phyloP scores from a whole-genome alignment of 805 yeast genomes.

The Ogataea degrootiae region DNA sequence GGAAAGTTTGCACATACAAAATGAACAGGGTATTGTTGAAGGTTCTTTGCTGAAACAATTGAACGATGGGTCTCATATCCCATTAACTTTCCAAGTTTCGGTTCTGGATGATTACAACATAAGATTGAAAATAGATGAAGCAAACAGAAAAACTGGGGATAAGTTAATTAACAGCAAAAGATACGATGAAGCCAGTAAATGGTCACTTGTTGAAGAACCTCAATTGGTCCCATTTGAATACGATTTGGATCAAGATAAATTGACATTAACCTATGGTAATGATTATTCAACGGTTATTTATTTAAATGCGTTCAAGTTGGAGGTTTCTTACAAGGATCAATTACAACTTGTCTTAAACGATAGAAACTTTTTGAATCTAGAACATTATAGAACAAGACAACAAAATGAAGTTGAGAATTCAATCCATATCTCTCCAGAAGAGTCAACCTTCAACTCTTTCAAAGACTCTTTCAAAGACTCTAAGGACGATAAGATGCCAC shows the following conservation, averaged over 20 bases:
- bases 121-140: slow-evolving; percentile 66
- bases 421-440: slow-evolving; percentile 48
- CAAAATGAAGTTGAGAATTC: slow-evolving; percentile 33
- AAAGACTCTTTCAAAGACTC: slow-evolving; percentile 68
- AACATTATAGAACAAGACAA: slow-evolving; percentile 60
- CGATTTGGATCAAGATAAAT: slow-evolving; percentile 17
- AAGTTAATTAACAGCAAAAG: slow-evolving; percentile 36
- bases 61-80: slow-evolving; percentile 33
- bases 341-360: slow-evolving; percentile 62
- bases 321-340: slow-evolving; percentile 40
- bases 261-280: slow-evolving; percentile 33
- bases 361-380: slow-evolving; percentile 68
- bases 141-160: slow-evolving; percentile 28
- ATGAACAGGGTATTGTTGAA: slow-evolving; percentile 29
- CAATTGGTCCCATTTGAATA: slow-evolving; percentile 16
- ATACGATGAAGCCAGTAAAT: slow-evolving; percentile 53
- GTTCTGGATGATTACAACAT: slow-evolving; percentile 53
- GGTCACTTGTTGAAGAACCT: slow-evolving; percentile 45
- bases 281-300: slow-evolving; percentile 40
- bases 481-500: slow-evolving; percentile 55
- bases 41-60: slow-evolving; percentile 47
- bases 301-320: slow-evolving; percentile 46
- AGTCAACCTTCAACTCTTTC: slow-evolving; percentile 63
- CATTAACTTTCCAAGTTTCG: slow-evolving; percentile 53
- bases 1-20: slow-evolving; percentile 26